Conservation (phyloP, 495 filamentous ascomycete genomes). For the Penicillium pancosmium region DNA sequence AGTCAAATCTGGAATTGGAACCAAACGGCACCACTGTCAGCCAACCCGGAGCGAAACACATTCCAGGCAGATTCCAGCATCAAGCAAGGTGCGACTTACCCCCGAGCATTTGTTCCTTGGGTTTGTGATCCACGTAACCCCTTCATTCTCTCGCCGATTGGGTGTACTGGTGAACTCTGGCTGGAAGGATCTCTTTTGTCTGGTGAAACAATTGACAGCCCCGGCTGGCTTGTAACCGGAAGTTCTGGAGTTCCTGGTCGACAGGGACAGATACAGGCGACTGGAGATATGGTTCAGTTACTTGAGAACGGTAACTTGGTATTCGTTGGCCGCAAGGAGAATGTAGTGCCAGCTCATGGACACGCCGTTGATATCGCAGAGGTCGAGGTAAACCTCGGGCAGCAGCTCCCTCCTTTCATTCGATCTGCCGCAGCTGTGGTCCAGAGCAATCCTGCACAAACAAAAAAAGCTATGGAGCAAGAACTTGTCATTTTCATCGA, state of each 20-base stretch:
- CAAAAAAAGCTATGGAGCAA: constrained; percentile 15
- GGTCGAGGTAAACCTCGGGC: constrained; percentile 30
- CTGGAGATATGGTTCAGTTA: constrained; percentile 38
- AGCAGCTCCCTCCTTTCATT: constrained; percentile 30
- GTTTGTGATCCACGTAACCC: constrained; percentile 37
- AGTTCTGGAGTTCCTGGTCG: constrained; percentile 32
- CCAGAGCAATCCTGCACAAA: constrained; percentile 7
- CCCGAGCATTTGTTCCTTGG: constrained; percentile 34
- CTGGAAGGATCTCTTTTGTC: constrained; percentile 31
- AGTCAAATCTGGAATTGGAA: constrained; percentile 47
- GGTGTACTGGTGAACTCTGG: constrained; percentile 38
- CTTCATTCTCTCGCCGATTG: constrained; percentile 35
- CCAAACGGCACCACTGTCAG: constrained; percentile 28
- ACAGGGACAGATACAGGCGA: constrained; percentile 28
- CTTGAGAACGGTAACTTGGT: constrained; percentile 32
- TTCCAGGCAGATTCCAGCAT: constrained; percentile 31
- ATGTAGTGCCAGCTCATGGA: constrained; percentile 33
- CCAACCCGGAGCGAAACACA: constrained; percentile 26
- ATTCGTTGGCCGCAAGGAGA: constrained; percentile 37
- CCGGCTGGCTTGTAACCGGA: constrained; percentile 40
- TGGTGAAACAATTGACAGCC: constrained; percentile 28
- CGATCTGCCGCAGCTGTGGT: constrained; percentile 30
- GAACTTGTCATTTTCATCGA: constrained; percentile 37
- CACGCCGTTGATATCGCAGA: constrained; percentile 41
- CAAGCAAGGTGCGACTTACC: constrained; percentile 34